Percentiles rank a stretch among this genome's conserved stretches.
phyloP scores from a whole-genome alignment of 2,329 filamentous ascomycete species.

The Bimuria novae-zelandiae region DNA sequence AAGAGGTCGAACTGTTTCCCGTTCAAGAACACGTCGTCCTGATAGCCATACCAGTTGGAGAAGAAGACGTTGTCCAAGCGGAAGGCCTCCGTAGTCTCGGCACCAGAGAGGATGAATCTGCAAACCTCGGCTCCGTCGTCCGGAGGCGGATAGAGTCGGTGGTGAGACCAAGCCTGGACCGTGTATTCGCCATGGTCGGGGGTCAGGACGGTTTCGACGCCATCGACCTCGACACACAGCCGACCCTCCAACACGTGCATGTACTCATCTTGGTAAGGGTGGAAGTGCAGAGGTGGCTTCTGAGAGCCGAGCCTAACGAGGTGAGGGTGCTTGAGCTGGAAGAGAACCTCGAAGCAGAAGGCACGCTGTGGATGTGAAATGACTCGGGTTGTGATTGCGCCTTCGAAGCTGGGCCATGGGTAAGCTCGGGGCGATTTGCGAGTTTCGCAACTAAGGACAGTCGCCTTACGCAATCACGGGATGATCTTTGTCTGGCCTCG shows the following conservation, averaged over 20 bases:
- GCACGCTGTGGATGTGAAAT: background rate
- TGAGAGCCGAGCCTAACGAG: constrained; percentile 10
- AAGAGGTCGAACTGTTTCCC: constrained; percentile 34
- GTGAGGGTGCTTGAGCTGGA: constrained; percentile 7
- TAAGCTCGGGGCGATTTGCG: too few relatives aligned
- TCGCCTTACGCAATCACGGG: too few relatives aligned
- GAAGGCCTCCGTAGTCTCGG: constrained; percentile 28
- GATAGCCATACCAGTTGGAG: constrained; percentile 47
- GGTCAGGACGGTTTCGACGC: constrained; percentile 21
- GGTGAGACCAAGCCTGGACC: constrained; percentile 18
- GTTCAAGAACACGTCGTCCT: constrained; percentile 34
- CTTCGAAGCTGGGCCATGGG: constrained; percentile 14
- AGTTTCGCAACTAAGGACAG: too few relatives aligned
- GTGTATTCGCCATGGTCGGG: constrained; percentile 36
- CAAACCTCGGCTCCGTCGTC: constrained; percentile 9
- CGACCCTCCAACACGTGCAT: constrained; percentile 33
- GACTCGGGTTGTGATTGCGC: constrained; percentile 1
- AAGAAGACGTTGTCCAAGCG: constrained; percentile 44
- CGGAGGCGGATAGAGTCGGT: constrained; percentile 19
- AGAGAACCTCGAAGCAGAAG: constrained; percentile 8
- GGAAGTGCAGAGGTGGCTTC: constrained; percentile 41
- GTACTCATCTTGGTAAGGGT: constrained; percentile 40
- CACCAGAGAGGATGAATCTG: constrained; percentile 27
- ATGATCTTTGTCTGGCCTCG: too few relatives aligned
- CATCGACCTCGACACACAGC: constrained; percentile 37